Evolutionary conservation across 352 stramenopile genomes (phyloP).

Genomic region (Phytophthora fragariaefolia): DNA sequence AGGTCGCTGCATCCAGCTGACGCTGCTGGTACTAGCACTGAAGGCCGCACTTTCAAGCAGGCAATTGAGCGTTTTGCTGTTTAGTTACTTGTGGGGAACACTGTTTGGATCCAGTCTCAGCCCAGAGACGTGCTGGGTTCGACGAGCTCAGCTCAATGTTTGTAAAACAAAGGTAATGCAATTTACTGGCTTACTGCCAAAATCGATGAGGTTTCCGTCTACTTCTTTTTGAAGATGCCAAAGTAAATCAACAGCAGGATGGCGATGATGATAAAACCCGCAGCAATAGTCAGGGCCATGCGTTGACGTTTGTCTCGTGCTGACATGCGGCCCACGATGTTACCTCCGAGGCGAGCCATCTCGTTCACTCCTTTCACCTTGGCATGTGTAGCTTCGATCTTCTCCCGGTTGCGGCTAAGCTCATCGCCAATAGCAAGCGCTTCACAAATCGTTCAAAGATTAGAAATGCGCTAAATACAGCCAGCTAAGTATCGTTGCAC

Average conservation of each 20-base stretch:
- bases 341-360: constrained; percentile 81
- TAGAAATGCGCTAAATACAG: constrained; percentile 5
- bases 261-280: constrained; percentile 81
- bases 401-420: constrained; percentile 84
- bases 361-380: constrained; percentile 90
- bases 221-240: constrained; percentile 89
- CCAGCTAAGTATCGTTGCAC: constrained; percentile 13
- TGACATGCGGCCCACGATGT: constrained; percentile 87
- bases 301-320: constrained; percentile 85
- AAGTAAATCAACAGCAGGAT: constrained; percentile 91
- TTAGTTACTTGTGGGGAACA: constrained; percentile 25
- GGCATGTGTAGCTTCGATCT: constrained; percentile 81
- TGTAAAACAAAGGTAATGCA: constrained; percentile 35
- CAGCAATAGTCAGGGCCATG: constrained; percentile 70
- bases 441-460: constrained; percentile 17
- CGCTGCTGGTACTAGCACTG: constrained; percentile 31
- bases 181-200: constrained; percentile 25
- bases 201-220: constrained; percentile 6
- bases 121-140: neutral
- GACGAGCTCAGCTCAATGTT: constrained; percentile 7
- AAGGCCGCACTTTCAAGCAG: constrained; percentile 59
- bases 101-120: neutral
- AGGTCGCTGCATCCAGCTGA: constrained; percentile 39
- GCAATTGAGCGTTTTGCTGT: constrained; percentile 75
- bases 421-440: constrained; percentile 85